A percentile compares a stretch with the other conserved stretches of the same genome.
Conservation (phyloP, 257 asterid species). For the Craterostigma plantagineum region DNA sequence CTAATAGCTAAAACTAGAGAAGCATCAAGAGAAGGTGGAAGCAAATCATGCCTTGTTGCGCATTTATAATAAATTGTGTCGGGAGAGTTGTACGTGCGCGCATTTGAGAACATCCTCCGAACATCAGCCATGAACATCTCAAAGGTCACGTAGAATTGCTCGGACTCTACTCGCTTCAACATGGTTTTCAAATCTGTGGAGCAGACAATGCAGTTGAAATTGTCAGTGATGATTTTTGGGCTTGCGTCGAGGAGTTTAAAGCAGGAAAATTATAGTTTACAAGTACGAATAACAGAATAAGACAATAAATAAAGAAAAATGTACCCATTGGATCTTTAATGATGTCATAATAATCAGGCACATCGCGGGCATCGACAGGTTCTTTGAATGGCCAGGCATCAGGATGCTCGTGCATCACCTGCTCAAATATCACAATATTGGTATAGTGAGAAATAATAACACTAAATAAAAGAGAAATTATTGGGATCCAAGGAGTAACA, state of each 20-base stretch:
- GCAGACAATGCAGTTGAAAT: neutral
- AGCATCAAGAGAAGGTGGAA: neutral
- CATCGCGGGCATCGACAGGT: slow-evolving; percentile 94
- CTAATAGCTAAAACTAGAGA: slow-evolving; percentile 1
- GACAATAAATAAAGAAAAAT: neutral
- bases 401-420: slow-evolving; percentile 92
- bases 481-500: too few relatives aligned
- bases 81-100: slow-evolving; percentile 89
- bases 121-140: slow-evolving; percentile 90
- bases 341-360: slow-evolving; percentile 90
- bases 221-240: neutral
- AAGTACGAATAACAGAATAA: neutral
- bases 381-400: slow-evolving; percentile 99
- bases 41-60: slow-evolving; percentile 56
- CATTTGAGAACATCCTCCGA: slow-evolving; percentile 71
- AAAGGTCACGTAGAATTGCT: slow-evolving; percentile 66
- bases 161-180: slow-evolving; percentile 90
- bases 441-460: neutral
- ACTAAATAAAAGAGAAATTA: too few relatives aligned
- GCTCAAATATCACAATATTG: slow-evolving; percentile 14
- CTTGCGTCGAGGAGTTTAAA: too few relatives aligned
- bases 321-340: slow-evolving; percentile 92
- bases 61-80: slow-evolving; percentile 86
- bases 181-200: slow-evolving; percentile 70
- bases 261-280: neutral